Percentiles rank a stretch among this genome's conserved stretches.
Evolutionary conservation across 164 flowering plant species (phyloP).

Genomic region (Brasenia schreberi): DNA sequence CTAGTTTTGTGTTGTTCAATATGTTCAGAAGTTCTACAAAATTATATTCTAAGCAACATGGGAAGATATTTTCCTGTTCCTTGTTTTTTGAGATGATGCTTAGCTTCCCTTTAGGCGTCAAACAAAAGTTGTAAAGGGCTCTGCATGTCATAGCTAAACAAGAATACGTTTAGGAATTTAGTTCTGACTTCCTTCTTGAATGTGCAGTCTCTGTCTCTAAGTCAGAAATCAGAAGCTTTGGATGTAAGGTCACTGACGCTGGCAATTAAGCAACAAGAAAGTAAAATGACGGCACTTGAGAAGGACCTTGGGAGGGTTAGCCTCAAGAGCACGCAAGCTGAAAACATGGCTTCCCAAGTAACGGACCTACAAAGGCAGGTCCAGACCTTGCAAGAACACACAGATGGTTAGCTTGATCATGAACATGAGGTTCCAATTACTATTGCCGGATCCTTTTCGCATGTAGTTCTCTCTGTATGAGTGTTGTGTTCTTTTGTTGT

Average conservation of each 20-base stretch:
- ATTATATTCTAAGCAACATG: too few species aligned
- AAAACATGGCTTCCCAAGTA: not conserved
- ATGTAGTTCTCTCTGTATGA: not conserved
- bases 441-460: too few species aligned
- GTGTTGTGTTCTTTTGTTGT: not conserved
- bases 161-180: too few species aligned
- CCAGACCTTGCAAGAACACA: not conserved
- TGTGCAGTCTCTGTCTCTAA: slow-evolving; percentile 39
- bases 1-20: too few species aligned
- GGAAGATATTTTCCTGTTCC: too few species aligned
- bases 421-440: too few species aligned
- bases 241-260: slow-evolving; percentile 41
- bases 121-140: too few species aligned
- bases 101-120: too few species aligned
- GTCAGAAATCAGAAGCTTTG: slow-evolving; percentile 23
- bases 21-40: too few species aligned
- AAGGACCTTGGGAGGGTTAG: not conserved
- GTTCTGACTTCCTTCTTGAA: not conserved
- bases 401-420: not conserved
- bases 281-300: slow-evolving; percentile 37
- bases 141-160: too few species aligned
- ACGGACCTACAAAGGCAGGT: not conserved
- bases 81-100: too few species aligned
- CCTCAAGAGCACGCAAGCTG: slow-evolving; percentile 4
- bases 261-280: slow-evolving; percentile 41